Evolutionary conservation across 306 rosid species (phyloP), one percentile per base, ranked within the genome.

Genomic region (Senna siamea): DNA sequence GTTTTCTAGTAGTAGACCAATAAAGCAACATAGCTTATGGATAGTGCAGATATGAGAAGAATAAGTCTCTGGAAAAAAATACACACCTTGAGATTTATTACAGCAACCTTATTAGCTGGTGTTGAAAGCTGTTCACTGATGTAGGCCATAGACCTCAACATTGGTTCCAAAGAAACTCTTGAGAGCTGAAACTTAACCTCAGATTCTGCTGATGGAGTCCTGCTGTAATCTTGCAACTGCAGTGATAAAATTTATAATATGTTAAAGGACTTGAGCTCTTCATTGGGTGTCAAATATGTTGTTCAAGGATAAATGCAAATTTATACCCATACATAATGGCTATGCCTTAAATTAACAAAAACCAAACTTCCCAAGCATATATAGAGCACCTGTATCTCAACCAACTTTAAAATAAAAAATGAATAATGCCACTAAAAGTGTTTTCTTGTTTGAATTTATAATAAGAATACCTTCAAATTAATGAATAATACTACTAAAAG

Each of bases 61-160:
- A 75, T 56, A 30, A 41, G 57, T 58, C 35, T 32, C 38, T 30
- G 51, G 72, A 66, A 64, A 53, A 46, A 67, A 70, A 55, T 78
- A 43, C 37, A 56, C n/a, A 90, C 98, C 90, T 89, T 92, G 78
- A 94, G 86, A 80, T 89, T 92, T 80, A 94, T 88, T 79, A 93
- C 95, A 71, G 99, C 97, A 80, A 94, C 95, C 83, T 89, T 94
- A 85, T 90, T 93, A 54, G 94, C 98, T 40, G 98, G 98, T 26
- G 80, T 81, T 44, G 98, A 93, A 52, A 93, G 97, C 78, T 93
- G 98, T 55, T 90, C 97, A 6, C 92, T 93, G 54, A 93, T 93
- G 85, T 84, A 86, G 51, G 97, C 93, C 98, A 90, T 93, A 79
- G 92, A 90, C 88, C 84, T 87, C 81, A 94, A 79, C 92, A 92